Base-by-base conservation (phyloP, 352 stramenopile genomes). In the Pythium diclinum region DNA sequence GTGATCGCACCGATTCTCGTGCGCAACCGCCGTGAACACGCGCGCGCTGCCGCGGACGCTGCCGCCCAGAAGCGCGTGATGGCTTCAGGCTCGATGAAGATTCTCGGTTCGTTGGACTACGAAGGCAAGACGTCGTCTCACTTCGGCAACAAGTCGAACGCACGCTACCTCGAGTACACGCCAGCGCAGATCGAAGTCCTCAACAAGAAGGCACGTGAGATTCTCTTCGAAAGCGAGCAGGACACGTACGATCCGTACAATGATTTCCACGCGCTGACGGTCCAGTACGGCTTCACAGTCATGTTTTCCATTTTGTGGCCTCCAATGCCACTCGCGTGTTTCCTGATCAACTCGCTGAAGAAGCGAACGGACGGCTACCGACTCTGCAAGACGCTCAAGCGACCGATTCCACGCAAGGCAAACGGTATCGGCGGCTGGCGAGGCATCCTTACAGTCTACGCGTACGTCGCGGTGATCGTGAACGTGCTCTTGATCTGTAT, bases 41-140 rank as follows among this genome's bases (percentile, higher is more conserved):
- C 81, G 6, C 79, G 86, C 30, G 80, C 73, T 3, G 63, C 67
- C 13, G 85, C 87, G 1, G 87, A 95, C 53, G 69, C 77, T 3
- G 68, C 69, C n/a, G 82, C 83, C 2, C 81, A 92, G 46, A 79
- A 91, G 68, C 77, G 81, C 11, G 83, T 92, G 56, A 73, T 78
- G 48, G 82, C 87, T 25, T 71, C 83, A 14, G 85, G 83, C 0
- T 89, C 78, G 6, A 88, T 93, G 78, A 92, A 92, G 55, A 92
- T 95, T 53, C 61, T 95, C 13, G 87, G 85, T 5, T 84, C 84
- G 16, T 49, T 95, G 32, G 81, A 92, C 56, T 95, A 95, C 40
- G 78, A 87, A 62, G 75, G 91, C 55, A 72, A 87, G 36, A 86
- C 86, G 44, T 67, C 67, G 11, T 87, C 82, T 1, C 85, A 93